Evolutionary conservation across 495 filamentous ascomycete species (phyloP).

Genomic region (Pseudevernia furfuracea): DNA sequence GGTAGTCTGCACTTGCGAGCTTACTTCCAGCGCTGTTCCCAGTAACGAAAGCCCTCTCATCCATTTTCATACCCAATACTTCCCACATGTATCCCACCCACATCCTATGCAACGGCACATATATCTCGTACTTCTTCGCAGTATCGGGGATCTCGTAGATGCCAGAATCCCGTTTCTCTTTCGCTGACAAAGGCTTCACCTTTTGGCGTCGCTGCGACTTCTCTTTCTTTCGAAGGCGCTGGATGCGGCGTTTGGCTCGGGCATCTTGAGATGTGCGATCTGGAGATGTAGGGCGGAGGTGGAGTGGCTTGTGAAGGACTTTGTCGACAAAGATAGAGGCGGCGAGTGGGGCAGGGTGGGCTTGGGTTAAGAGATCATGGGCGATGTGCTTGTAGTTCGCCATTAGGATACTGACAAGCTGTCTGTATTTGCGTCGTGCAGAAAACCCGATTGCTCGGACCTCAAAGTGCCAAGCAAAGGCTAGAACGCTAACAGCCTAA

Average conservation of each 20-base stretch:
- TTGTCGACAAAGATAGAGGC: conserved; percentile 68
- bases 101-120: conserved; percentile 64
- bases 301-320: conserved; percentile 73
- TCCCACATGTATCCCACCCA: conserved; percentile 83
- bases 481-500: background rate
- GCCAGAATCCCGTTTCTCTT: conserved; percentile 62
- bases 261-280: conserved; percentile 49
- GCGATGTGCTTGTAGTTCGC: conserved; percentile 43
- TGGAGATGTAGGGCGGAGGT: conserved; percentile 64
- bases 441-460: background rate
- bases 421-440: no score
- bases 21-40: conserved; percentile 52
- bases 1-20: conserved; percentile 76
- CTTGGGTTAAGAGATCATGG: conserved; percentile 59
- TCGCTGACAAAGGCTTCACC: conserved; percentile 70
- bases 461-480: background rate
- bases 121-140: conserved; percentile 65
- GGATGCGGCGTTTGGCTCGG: conserved; percentile 54
- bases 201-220: conserved; percentile 53
- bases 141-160: conserved; percentile 65
- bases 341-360: conserved; percentile 64
- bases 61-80: conserved; percentile 47
- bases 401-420: background rate
- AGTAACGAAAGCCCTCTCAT: conserved; percentile 41
- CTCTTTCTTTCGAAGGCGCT: conserved; percentile 48